Evolutionary conservation across 2,329 filamentous ascomycete genomes (phyloP).

Genomic region (Aureobasidium namibiae): DNA sequence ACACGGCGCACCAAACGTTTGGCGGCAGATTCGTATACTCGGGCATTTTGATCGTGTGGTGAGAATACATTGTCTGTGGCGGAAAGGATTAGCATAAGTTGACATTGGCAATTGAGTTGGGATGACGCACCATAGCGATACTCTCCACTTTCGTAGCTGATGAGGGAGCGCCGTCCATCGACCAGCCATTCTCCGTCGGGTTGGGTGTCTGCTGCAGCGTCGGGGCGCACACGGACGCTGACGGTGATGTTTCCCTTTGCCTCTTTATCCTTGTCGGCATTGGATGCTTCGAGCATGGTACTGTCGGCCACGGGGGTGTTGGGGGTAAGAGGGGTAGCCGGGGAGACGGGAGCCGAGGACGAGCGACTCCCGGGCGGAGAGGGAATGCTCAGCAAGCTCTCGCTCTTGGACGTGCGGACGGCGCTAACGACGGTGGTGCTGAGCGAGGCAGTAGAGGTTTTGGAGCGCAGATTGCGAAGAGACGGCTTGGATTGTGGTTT

Average conservation of each 20-base stretch:
- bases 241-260: constrained; percentile 92
- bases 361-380: constrained; percentile 84
- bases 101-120: neutral
- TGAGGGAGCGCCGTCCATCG: constrained; percentile 71
- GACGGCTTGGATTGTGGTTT: constrained; percentile 20
- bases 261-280: constrained; percentile 45
- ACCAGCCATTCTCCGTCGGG: constrained; percentile 85
- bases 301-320: constrained; percentile 72
- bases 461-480: constrained; percentile 44
- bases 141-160: constrained; percentile 86
- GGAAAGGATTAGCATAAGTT: constrained; percentile 1
- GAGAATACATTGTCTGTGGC: constrained; percentile 86
- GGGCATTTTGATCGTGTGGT: constrained; percentile 85
- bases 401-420: constrained; percentile 57
- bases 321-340: constrained; percentile 81
- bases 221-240: constrained; percentile 86
- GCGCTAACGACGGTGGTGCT: constrained; percentile 64
- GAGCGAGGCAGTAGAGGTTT: constrained; percentile 32
- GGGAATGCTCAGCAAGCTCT: constrained; percentile 66
- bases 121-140: constrained; percentile 71
- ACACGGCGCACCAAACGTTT: constrained; percentile 91
- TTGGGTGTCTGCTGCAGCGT: constrained; percentile 54
- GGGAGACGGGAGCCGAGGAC: constrained; percentile 87
- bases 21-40: constrained; percentile 88
- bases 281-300: constrained; percentile 29